Evolutionary conservation across 1,284 basidiomycete genomes (phyloP), one percentile per base, ranked within the genome.

Genomic region (Apiotrichum brassicae): DNA sequence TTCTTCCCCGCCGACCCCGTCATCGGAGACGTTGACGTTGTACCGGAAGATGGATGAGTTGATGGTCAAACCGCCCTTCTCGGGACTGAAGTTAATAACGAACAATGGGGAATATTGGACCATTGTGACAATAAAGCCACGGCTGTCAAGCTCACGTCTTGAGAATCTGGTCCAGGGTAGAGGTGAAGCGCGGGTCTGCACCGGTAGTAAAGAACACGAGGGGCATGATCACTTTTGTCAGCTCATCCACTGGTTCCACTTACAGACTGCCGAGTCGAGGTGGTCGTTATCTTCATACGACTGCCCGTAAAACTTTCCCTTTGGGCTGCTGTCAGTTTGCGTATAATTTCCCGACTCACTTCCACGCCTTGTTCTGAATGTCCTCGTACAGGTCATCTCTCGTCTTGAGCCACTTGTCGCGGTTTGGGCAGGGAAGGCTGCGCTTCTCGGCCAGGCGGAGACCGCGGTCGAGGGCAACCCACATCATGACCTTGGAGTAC

Each of bases 401-500:
- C 5, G 83, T 81, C 5, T 75, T 75, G 14, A 84, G 68, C 91
- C 91, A 95, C 53, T 81, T 78, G 43, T 72, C 42, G 48, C 64
- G 68, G 58, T 71, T 74, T 18, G 69, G 77, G 66, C 75, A 76
- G 5, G 75, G 75, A 12, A 76, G 57, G 51, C 66, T 86, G 20
- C 91, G 82, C 71, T 95, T 95, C 30, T 94, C 89, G 3, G 88
- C 87, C 18, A 95, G 78, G 14, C 91, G 85, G 4, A 95, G 77
- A 3, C 89, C 88, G 75, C 89, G 78, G 63, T 95, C 91, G 51
- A 95, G 82, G 0, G 91, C 91, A 40, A 95, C 90, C 86, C 88
- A 91, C 65, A 91, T 79, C 89, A 93, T 91, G 46, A 91, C 83
- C 79, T 92, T 92, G 37, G 85, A 88, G 71, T 92, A 92, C 79